Evolutionary conservation across 2,329 filamentous ascomycete genomes (phyloP).

Genomic region (Penicillium sumatraense): DNA sequence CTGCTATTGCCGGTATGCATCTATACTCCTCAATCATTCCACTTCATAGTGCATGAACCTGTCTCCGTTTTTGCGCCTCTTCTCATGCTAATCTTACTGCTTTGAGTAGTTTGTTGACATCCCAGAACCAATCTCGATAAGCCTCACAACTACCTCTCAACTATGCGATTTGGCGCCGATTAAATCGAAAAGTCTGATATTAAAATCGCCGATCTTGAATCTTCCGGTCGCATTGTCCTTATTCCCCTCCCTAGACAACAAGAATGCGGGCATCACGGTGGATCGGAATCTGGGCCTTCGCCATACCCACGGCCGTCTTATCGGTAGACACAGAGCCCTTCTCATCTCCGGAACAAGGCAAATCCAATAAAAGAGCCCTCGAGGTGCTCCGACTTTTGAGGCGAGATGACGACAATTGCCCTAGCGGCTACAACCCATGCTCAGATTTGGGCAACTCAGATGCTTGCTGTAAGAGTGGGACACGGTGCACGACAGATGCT

Average conservation of each 20-base stretch:
- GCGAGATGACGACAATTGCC: slow-evolving; percentile 50
- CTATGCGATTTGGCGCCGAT: slow-evolving; percentile 14
- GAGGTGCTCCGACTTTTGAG: slow-evolving; percentile 38
- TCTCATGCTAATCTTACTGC: slow-evolving; percentile 27
- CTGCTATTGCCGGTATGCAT: slow-evolving; percentile 1
- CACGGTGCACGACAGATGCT: slow-evolving; percentile 60
- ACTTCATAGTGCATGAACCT: background rate
- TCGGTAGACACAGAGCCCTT: slow-evolving; percentile 38
- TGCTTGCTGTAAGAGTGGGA: slow-evolving; percentile 60
- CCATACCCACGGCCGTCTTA: slow-evolving; percentile 35
- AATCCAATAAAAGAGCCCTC: slow-evolving; percentile 31
- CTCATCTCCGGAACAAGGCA: slow-evolving; percentile 28
- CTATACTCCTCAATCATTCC: background rate
- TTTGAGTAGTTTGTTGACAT: slow-evolving; percentile 43
- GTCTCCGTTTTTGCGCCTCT: background rate
- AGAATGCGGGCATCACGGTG: slow-evolving; percentile 41
- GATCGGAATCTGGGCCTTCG: slow-evolving; percentile 37
- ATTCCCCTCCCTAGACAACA: slow-evolving; percentile 10
- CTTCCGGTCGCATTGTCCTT: slow-evolving; percentile 1
- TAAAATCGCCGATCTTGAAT: background rate
- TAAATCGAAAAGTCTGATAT: background rate
- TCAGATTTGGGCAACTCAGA: slow-evolving; percentile 55
- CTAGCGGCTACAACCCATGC: slow-evolving; percentile 58
- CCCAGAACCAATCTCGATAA: slow-evolving; percentile 13
- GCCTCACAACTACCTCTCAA: background rate